Evolutionary conservation across 148 eudicot genomes (phyloP).

Genomic region (Silene uniflora): DNA sequence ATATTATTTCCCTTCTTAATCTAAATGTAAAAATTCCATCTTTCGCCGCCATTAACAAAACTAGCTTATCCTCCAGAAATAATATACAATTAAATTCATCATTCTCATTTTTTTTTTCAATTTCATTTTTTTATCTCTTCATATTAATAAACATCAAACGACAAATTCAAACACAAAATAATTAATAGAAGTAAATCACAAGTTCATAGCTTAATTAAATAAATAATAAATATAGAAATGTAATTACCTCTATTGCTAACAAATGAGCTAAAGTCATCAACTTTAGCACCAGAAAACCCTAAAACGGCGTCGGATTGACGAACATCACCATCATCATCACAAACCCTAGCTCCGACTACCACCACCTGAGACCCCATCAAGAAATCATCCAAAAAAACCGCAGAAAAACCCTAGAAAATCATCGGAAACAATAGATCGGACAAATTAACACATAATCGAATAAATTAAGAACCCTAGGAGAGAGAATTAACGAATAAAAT

Average conservation of each 20-base stretch:
- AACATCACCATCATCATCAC: constrained; percentile 33
- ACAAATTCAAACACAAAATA: background rate
- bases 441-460: background rate
- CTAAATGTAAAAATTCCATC: background rate
- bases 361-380: constrained; percentile 47
- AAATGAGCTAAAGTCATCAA: constrained; percentile 26
- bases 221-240: background rate
- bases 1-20: background rate
- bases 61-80: background rate
- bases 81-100: background rate
- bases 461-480: constrained; percentile 13
- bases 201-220: background rate
- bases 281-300: constrained; percentile 26
- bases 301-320: constrained; percentile 33
- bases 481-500: constrained; percentile 12
- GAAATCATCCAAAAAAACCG: background rate
- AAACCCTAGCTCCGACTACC: constrained; percentile 37
- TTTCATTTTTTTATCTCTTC: too few relatives aligned
- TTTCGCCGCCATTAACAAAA: background rate
- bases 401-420: constrained; percentile 2
- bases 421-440: constrained; percentile 17
- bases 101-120: background rate
- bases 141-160: too few relatives aligned
- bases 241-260: constrained; percentile 35
- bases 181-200: background rate